Percentiles rank a stretch among this genome's conserved stretches.
These are phyloP conservation scores for Pezicula rhizophila DNA, from an alignment of 2,329 filamentous ascomycete species.

Conservation along the genomic window DNA sequence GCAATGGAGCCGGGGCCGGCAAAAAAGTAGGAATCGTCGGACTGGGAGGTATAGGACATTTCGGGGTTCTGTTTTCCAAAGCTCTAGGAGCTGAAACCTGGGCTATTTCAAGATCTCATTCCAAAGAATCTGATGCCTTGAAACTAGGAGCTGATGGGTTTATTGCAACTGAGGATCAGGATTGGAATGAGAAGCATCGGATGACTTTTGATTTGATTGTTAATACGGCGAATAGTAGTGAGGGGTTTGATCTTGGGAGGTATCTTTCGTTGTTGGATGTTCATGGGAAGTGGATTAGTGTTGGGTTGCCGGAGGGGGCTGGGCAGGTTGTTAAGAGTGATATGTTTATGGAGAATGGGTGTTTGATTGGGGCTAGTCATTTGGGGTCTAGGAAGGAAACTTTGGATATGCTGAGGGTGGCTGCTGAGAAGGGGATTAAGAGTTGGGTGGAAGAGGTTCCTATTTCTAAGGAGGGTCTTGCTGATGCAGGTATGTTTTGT, in stretches of 20 bases:
- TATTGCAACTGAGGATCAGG: slow-evolving; percentile 43
- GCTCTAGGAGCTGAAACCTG: slow-evolving; percentile 55
- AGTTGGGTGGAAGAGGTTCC: not conserved
- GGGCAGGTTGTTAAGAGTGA: slow-evolving; percentile 65
- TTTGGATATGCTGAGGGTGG: slow-evolving; percentile 54
- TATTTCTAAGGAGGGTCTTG: not conserved
- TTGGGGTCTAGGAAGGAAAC: slow-evolving; percentile 44
- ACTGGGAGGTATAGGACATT: slow-evolving; percentile 64
- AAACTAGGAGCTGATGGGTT: slow-evolving; percentile 54
- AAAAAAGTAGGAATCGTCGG: slow-evolving; percentile 72
- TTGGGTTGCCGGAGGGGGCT: slow-evolving; percentile 70
- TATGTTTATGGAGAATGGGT: slow-evolving; percentile 67
- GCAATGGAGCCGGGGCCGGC: slow-evolving; percentile 66
- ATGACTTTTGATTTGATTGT: slow-evolving; percentile 68
- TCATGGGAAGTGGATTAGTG: slow-evolving; percentile 71
- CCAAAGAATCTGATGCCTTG: slow-evolving; percentile 50
- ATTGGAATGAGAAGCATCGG: slow-evolving; percentile 30
- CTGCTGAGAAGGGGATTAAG: slow-evolving; percentile 39
- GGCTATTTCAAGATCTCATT: slow-evolving; percentile 51
- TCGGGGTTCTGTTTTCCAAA: slow-evolving; percentile 61
- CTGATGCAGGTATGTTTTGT: not conserved
- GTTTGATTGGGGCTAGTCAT: slow-evolving; percentile 62
- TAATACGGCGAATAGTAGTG: slow-evolving; percentile 65
- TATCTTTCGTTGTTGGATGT: slow-evolving; percentile 77
- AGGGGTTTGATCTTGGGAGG: slow-evolving; percentile 57